A percentile compares a stretch with the other conserved stretches of the same genome.
These are phyloP conservation scores for Lentinus tigrinus DNA, from an alignment of 768 basidiomycete species.

Conservation along the genomic window DNA sequence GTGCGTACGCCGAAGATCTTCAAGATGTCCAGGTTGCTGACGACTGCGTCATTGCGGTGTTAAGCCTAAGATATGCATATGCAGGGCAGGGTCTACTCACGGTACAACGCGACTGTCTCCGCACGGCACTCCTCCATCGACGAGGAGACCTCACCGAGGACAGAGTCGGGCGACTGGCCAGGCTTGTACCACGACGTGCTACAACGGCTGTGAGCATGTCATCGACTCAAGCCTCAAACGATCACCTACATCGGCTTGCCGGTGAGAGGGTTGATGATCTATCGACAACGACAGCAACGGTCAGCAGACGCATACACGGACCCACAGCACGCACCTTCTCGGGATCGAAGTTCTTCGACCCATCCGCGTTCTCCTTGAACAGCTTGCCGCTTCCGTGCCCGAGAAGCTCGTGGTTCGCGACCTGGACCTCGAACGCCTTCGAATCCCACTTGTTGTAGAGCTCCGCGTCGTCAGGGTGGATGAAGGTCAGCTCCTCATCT, in stretches of 20 bases:
- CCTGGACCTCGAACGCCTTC: constrained; percentile 81
- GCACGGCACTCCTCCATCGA: constrained; percentile 95
- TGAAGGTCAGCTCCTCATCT: constrained; percentile 81
- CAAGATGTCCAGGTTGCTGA: constrained; percentile 72
- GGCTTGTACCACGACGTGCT: constrained; percentile 87
- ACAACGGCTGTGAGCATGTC: neutral
- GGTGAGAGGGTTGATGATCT: constrained; percentile 83
- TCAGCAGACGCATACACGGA: neutral
- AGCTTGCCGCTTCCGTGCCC: constrained; percentile 86
- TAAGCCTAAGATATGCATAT: no score
- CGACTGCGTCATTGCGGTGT: no score
- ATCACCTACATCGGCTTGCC: constrained; percentile 64
- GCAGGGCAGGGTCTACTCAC: no score
- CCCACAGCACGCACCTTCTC: constrained; percentile 42
- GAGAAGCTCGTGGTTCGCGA: constrained; percentile 87
- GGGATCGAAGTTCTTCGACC: constrained; percentile 80
- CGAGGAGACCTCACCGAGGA: constrained; percentile 84
- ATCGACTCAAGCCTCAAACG: neutral
- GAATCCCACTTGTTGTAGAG: constrained; percentile 79
- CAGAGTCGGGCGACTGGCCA: constrained; percentile 80
- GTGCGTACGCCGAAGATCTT: constrained; percentile 72
- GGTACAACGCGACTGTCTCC: constrained; percentile 80
- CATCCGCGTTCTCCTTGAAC: constrained; percentile 73
- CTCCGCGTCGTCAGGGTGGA: constrained; percentile 73
- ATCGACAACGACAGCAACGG: neutral